Conservation (phyloP, 768 basidiomycete species). For the Mycena albidolilacea region DNA sequence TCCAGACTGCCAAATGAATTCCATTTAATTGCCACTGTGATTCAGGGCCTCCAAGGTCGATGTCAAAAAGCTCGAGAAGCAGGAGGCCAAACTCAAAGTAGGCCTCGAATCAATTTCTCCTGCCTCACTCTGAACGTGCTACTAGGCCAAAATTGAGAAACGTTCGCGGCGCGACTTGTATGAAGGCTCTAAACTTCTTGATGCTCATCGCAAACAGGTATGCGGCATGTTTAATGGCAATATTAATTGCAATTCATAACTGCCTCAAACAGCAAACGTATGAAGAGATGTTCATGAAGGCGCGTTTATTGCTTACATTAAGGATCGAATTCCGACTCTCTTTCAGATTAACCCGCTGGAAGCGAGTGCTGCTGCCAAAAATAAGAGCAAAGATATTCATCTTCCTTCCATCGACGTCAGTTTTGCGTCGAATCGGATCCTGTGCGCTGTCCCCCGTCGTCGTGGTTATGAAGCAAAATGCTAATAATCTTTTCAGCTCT, state of each 20-base stretch:
- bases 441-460: conserved; percentile 60
- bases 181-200: conserved; percentile 95
- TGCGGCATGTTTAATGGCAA: conserved; percentile 29
- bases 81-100: conserved; percentile 95
- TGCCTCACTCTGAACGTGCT: conserved; percentile 21
- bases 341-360: conserved; percentile 92
- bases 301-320: conserved; percentile 42
- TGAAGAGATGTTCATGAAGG: conserved; percentile 99
- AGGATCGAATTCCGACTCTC: conserved; percentile 1
- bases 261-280: conserved; percentile 83
- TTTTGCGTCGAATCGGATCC: conserved; percentile 94
- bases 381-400: conserved; percentile 98
- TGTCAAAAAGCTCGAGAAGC: conserved; percentile 96
- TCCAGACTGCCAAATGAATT: conserved; percentile 24
- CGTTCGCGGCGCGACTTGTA: conserved; percentile 91
- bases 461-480: conserved; percentile 16
- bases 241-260: conserved; percentile 21
- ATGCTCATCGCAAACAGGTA: conserved; percentile 92
- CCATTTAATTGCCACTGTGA: conserved; percentile 34
- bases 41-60: conserved; percentile 92
- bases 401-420: conserved; percentile 95
- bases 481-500: conserved; percentile 61
- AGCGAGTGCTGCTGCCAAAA: conserved; percentile 81
- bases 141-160: conserved; percentile 96
- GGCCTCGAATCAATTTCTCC: conserved; percentile 12